Base-by-base conservation (phyloP, 805 yeast genomes). In the Hermanozyma aechmeae region DNA sequence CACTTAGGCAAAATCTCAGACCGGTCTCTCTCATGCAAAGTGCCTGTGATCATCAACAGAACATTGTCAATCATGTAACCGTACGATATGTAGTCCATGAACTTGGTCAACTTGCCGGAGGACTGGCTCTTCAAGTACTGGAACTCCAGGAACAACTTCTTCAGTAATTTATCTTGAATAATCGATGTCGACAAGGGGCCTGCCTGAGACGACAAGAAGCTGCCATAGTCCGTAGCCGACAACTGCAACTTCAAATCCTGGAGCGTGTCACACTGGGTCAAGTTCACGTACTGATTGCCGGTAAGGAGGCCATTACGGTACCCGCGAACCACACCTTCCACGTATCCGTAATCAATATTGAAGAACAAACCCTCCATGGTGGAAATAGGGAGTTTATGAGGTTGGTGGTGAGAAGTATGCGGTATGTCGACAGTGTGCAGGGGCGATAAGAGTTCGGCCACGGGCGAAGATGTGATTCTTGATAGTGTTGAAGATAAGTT, bases 1-100 rank as follows among this genome's bases (percentile, higher is more conserved):
- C 96, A 86, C 51, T 96, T 77, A 34, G 76, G 76, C 47, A 92
- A 68, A 29, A 93, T 79, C 49, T 92, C 98, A 24, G 75, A 59
- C 48, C 83, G 76, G 56, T 93, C 96, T 48, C 97, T 73, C 49
- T 87, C 94, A 52, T 92, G 98, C 37, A 92, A 73, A 0, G 98
- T 86, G 14, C 99, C 99, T 2, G 96, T 87, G 49, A 92, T 89
- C 80, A 92, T 81, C 48, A 92, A 67, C 15, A 92, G 83, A 23
- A 92, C 95, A 55, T 92, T 92, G 61, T 92, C 98, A 49, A 92
- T 93, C 99, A 92, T 92, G 60, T 93, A 92, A 8, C 96, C 93
- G 51, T 87, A 92, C 26, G 93, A 79, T 51, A 93, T 85, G 53
- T 64, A 93, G 53, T 93, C 96, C 76, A 92, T 70, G 50, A 89